Base-by-base conservation (phyloP, 257 asterid species). In the Scutellaria baicalensis region DNA sequence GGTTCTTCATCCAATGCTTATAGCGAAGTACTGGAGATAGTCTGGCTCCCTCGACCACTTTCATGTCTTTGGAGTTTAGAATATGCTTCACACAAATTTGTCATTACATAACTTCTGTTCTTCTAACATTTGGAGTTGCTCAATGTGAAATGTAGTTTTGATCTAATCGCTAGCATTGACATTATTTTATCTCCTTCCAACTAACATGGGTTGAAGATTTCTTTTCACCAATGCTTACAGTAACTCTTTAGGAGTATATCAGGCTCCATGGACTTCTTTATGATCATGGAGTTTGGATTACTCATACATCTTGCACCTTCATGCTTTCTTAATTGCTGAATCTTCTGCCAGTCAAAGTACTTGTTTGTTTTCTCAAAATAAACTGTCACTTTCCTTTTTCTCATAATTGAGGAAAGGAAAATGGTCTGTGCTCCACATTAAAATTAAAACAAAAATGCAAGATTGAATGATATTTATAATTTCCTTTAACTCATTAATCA, bases 271-370 rank as follows among this genome's bases (percentile, higher is more conserved):
- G 51, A 50, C 84, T 63, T 17, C 43, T 69, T 74, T 7, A 44
- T 82, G 85, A 74, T 70, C 43, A 73, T 73, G 79, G 80, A 64
- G 90, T 79, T 86, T 84, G 88, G 88, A 86, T 78, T 56, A 66
- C 51, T 74, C 79, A 71, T 6, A 84, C 68, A 80, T 61, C 38
- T 48, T 54, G 18, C 54, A 50, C 57, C 43, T 16, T 35, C 27
- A 55, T 68, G 42, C 27, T 51, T 10, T 0, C 16, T 36, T 42
- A 21, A 18, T 62, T 8, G 1, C 1, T 58, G 8, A 35, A 31
- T 58, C 64, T 58, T 45, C 47, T 59, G 47, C 27, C 65, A 35
- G 14, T 8, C 16, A 5, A 36, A 59, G 40, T 12, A 7, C 48
- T 59, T 59, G 14, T 59, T 59, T 59, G 14, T 38, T 59, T 10